Base-by-base conservation (phyloP, 2,329 filamentous ascomycete genomes). In the Trichophyton rubrum region DNA sequence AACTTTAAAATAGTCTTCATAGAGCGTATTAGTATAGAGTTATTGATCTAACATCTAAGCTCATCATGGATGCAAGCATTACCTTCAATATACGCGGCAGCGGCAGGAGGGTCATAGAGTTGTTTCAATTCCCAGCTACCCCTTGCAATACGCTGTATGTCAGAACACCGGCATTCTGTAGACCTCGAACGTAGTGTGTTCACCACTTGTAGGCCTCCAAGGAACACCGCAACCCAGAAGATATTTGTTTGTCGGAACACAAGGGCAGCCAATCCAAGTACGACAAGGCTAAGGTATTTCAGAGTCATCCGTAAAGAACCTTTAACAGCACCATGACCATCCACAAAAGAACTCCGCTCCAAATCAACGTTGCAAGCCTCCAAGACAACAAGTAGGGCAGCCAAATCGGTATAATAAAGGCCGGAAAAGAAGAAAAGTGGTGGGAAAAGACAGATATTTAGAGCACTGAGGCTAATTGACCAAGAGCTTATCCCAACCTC, bases 391-490 rank as follows among this genome's bases (percentile, higher is more conserved):
- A 88, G 77, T 0, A 90, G 88, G 0, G 92, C 95, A 58, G 88
- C 79, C 2, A 96, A 82, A 72, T 99, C 93, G 0, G 93, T 99
- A 72, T 99, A 99, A 73, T 95, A 99, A 6, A 99, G 78, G 0
- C 84, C 90, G 0, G 90, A 93, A 73, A 99, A 99, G 80, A 99
- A 99, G 79, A 96, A 96, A 0, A 99, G 72, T 0, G 91, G 83
- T 0, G 93, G 93, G 64, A 97, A 96, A 0, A 96, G 77, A 17
- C 84, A 84, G 45, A 95, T 82, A 66, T 96, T 96, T 65, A 93
- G 69, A 2, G 86, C 87, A 1, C 70, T 71, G 15, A 63, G 61
- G 61, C 24, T 66, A 56, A 53, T 55, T 55, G 40, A 66, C 63
- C 59, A 69, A 57, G 17, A 62, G 20, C 58, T 66, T 30, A 41